phyloP scores from a whole-genome alignment of 495 filamentous ascomycete genomes.

The Bacidia gigantensis region DNA sequence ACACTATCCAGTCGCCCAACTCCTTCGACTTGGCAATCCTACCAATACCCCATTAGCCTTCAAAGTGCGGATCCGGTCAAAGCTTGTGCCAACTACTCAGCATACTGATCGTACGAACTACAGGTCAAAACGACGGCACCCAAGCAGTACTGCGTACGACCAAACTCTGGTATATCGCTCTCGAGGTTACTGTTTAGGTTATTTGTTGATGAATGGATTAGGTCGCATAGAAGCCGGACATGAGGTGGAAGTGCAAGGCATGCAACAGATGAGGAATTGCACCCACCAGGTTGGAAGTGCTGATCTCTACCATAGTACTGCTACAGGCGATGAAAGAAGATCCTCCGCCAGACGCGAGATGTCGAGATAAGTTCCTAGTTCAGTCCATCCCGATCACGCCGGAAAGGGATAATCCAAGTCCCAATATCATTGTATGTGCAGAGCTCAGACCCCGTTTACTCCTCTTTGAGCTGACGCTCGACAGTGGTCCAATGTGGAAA shows the following conservation, averaged over 20 bases:
- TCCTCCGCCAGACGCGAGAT: slow-evolving; percentile 70
- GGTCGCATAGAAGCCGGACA: slow-evolving; percentile 76
- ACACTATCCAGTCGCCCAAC: slow-evolving; percentile 49
- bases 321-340: slow-evolving; percentile 97
- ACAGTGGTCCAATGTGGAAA: slow-evolving; percentile 68
- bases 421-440: slow-evolving; percentile 60
- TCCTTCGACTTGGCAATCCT: slow-evolving; percentile 65
- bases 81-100: not conserved
- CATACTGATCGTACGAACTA: not conserved
- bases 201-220: not conserved
- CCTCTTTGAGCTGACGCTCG: slow-evolving; percentile 19
- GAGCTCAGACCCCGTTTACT: not conserved
- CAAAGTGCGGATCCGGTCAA: slow-evolving; percentile 50
- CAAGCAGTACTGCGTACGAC: slow-evolving; percentile 98
- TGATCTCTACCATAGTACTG: slow-evolving; percentile 46
- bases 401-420: slow-evolving; percentile 68
- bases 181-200: too few relatives aligned
- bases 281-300: slow-evolving; percentile 2
- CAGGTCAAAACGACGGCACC: slow-evolving; percentile 98
- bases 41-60: slow-evolving; percentile 75
- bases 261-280: slow-evolving; percentile 17
- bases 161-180: slow-evolving; percentile 54
- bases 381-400: slow-evolving; percentile 77
- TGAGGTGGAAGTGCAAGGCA: slow-evolving; percentile 86
- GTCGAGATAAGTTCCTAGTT: slow-evolving; percentile 96